Base-by-base conservation (phyloP, 176 grass and related monocot species). In the Oryza punctata region DNA sequence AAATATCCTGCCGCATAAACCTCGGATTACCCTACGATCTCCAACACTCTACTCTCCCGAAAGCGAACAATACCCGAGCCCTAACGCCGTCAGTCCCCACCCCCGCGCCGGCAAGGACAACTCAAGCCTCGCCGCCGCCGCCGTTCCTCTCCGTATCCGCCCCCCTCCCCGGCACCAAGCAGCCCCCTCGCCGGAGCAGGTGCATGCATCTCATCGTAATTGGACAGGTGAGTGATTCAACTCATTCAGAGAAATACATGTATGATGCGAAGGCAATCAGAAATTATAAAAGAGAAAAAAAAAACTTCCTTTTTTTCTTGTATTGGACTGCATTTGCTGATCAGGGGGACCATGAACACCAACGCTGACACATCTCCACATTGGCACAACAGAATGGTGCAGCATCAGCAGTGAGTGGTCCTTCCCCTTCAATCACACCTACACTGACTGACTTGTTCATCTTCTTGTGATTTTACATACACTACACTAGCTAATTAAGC, bases 341-440 rank as follows among this genome's bases (percentile, higher is more conserved):
- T 46, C 23, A 29, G 21, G 74, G 65, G 75, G 86, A 78, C 74
- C 74, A 6, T 16, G 47, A 89, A 12, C 57, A 44, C 72, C 43
- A 68, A 25, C 26, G 45, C 79, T 78, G 83, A 86, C 88, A 81
- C 79, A 37, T 24, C 67, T 65, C 72, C 73, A 79, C 49, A 24
- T 32, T 59, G 68, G 37, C 63, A 68, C 68, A 67, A 65, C 30
- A 67, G 19, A 54, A 40, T 14, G 41, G 65, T 52, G 67, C 52
- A 75, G 63, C 87, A 45, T 44, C 24, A 32, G 72, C 57, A 11
- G 57, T 5, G 57, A 61, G 59, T 60, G 65, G 78, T 78, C 73
- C 83, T 86, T 24, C 33, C 66, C 60, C 30, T 25, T 7, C 0
- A 0, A 14, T 30, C 28, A 65, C 24, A 75, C 65, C 40, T 50